These are phyloP conservation scores for Microbotryum scabiosae DNA, from an alignment of 1,284 basidiomycete genomes.

Conservation along the genomic window DNA sequence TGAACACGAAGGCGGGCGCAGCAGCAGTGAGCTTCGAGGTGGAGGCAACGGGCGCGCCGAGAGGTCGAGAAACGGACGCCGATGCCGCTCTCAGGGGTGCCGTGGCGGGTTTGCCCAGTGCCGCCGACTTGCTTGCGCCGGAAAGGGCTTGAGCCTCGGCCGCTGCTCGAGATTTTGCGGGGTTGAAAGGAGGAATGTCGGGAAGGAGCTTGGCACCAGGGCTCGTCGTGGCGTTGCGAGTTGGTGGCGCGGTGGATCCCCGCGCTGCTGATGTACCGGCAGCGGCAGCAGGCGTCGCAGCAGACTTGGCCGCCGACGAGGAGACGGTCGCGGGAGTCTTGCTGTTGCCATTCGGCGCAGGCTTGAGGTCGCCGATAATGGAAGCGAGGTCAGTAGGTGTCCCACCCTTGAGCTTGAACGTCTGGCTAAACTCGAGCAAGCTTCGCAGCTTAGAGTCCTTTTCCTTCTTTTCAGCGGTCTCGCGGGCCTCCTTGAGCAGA, in stretches of 20 bases:
- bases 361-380: conserved; percentile 3
- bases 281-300: neutral
- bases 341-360: conserved; percentile 10
- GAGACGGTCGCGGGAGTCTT: conserved; percentile 1
- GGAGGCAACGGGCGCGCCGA: conserved; percentile 1
- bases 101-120: neutral
- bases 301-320: neutral
- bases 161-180: conserved; percentile 39
- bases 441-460: conserved; percentile 89
- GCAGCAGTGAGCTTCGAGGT: conserved; percentile 34
- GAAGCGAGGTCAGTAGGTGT: conserved; percentile 1
- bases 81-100: conserved; percentile 11
- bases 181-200: conserved; percentile 84
- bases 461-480: conserved; percentile 75
- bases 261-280: too few relatives aligned
- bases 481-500: conserved; percentile 43
- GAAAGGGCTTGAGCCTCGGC: too few relatives aligned
- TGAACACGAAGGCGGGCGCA: conserved; percentile 35
- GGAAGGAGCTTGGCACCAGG: conserved; percentile 53
- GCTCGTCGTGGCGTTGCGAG: too few relatives aligned
- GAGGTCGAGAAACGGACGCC: conserved; percentile 3
- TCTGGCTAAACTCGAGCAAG: conserved; percentile 80
- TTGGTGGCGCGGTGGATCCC: too few relatives aligned
- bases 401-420: conserved; percentile 64
- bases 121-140: neutral